Conservation (phyloP, 2,329 filamentous ascomycete species). For the Zasmidium citrigriseum region DNA sequence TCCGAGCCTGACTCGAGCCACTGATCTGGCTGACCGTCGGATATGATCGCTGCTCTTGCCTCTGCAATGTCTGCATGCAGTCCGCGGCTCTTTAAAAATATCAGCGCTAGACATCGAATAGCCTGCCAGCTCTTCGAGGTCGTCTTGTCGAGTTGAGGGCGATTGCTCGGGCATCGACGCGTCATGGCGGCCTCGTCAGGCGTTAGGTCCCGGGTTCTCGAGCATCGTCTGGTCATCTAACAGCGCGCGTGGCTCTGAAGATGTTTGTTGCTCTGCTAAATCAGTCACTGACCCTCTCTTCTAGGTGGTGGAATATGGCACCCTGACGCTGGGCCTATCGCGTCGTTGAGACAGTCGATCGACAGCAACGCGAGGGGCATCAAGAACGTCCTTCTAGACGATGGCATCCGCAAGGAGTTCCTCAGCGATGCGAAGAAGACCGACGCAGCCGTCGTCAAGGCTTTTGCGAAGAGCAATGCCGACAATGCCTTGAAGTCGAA, state of each 20-base stretch:
- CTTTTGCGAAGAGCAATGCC: constrained; percentile 69
- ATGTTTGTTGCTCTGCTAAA: neutral
- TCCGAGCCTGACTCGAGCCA: too few relatives aligned
- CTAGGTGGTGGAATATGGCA: constrained; percentile 78
- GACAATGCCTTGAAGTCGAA: constrained; percentile 79
- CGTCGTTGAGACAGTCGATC: constrained; percentile 70
- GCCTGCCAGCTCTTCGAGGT: too few relatives aligned
- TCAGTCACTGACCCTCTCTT: neutral
- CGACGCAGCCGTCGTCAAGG: constrained; percentile 39
- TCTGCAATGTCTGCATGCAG: too few relatives aligned
- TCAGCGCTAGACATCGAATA: too few relatives aligned
- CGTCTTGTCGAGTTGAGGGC: too few relatives aligned
- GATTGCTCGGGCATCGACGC: too few relatives aligned
- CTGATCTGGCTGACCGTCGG: too few relatives aligned
- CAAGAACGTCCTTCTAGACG: constrained; percentile 65
- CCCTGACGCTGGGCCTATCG: constrained; percentile 67
- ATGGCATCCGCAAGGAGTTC: constrained; percentile 64
- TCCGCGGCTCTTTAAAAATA: too few relatives aligned
- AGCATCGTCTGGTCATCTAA: too few relatives aligned
- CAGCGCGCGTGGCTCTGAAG: neutral
- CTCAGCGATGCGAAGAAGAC: constrained; percentile 43
- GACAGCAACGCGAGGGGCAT: constrained; percentile 71
- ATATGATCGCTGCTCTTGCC: too few relatives aligned
- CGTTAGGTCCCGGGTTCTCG: too few relatives aligned
- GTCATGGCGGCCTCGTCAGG: too few relatives aligned